Conservation (phyloP, 495 filamentous ascomycete species). For the Neurospora intermedia region DNA sequence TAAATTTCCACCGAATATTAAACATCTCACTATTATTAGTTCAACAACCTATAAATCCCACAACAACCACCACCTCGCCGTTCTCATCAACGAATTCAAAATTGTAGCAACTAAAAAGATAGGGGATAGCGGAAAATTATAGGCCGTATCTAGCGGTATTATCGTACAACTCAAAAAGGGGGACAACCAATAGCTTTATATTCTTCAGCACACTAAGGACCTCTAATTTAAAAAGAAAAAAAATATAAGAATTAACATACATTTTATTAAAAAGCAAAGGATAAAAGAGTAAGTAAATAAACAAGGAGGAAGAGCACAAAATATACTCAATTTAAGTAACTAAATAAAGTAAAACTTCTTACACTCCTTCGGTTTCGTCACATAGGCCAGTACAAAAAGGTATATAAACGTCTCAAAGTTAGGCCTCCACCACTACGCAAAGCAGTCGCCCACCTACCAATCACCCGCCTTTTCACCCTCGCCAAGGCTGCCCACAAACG, state of each 20-base stretch:
- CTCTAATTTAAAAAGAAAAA: slow-evolving; percentile 43
- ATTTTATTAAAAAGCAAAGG: not conserved
- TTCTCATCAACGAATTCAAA: slow-evolving; percentile 96
- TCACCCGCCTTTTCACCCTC: slow-evolving; percentile 79
- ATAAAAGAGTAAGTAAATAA: too few species aligned
- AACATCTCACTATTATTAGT: too few species aligned
- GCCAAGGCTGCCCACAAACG: slow-evolving; percentile 79
- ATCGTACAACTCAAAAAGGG: slow-evolving; percentile 94
- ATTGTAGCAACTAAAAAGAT: slow-evolving; percentile 85
- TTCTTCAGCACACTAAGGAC: slow-evolving; percentile 98
- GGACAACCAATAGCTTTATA: slow-evolving; percentile 97
- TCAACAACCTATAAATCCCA: too few species aligned
- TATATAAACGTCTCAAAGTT: slow-evolving; percentile 99
- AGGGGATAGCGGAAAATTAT: slow-evolving; percentile 90
- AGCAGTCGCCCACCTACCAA: slow-evolving; percentile 87
- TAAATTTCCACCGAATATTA: too few species aligned
- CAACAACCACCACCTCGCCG: slow-evolving; percentile 71
- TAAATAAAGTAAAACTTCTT: slow-evolving; percentile 99
- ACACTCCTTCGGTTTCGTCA: slow-evolving; percentile 97
- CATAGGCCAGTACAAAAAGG: slow-evolving; percentile 92
- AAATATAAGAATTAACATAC: slow-evolving; percentile 10
- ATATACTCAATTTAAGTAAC: too few species aligned
- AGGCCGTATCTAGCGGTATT: slow-evolving; percentile 92
- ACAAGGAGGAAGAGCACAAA: too few species aligned
- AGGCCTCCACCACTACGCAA: slow-evolving; percentile 97